These are phyloP conservation scores for Ballota nigra DNA, from an alignment of 257 asterid species.

Conservation along the genomic window DNA sequence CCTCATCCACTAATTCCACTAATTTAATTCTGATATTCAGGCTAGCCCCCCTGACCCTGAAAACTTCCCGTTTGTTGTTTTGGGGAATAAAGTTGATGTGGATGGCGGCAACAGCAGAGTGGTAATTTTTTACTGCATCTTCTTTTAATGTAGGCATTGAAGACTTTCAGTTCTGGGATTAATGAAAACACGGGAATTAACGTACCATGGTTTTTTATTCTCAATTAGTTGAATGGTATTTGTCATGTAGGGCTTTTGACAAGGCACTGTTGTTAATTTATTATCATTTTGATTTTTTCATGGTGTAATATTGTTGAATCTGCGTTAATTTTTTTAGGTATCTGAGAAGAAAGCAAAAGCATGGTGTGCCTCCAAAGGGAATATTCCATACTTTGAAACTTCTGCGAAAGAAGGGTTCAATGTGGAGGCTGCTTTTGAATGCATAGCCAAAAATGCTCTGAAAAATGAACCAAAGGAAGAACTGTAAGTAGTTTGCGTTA, in stretches of 20 bases:
- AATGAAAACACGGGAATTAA: neutral
- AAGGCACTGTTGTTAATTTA: neutral
- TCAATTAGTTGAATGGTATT: neutral
- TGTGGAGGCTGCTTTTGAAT: slow-evolving; percentile 60
- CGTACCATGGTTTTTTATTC: neutral
- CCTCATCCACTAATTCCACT: slow-evolving; percentile 5
- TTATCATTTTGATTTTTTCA: neutral
- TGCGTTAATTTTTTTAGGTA: slow-evolving; percentile 32
- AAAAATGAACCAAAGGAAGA: slow-evolving; percentile 61
- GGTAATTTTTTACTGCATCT: slow-evolving; percentile 28
- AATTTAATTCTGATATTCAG: slow-evolving; percentile 31
- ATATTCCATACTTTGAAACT: slow-evolving; percentile 62
- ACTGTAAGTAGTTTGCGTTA: slow-evolving; percentile 34
- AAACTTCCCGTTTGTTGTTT: slow-evolving; percentile 54
- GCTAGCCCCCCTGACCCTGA: slow-evolving; percentile 68
- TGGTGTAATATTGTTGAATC: neutral
- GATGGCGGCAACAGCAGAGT: slow-evolving; percentile 72
- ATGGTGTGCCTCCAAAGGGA: slow-evolving; percentile 68
- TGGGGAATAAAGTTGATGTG: slow-evolving; percentile 60
- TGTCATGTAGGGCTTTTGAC: neutral
- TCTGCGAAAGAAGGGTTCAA: slow-evolving; percentile 67
- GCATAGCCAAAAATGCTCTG: slow-evolving; percentile 63
- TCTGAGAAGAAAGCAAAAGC: slow-evolving; percentile 57
- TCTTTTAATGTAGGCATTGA: neutral
- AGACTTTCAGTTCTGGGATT: neutral